These are phyloP conservation scores for Helotiales sp. DNA, from an alignment of 2,329 filamentous ascomycete species.

Conservation along the genomic window DNA sequence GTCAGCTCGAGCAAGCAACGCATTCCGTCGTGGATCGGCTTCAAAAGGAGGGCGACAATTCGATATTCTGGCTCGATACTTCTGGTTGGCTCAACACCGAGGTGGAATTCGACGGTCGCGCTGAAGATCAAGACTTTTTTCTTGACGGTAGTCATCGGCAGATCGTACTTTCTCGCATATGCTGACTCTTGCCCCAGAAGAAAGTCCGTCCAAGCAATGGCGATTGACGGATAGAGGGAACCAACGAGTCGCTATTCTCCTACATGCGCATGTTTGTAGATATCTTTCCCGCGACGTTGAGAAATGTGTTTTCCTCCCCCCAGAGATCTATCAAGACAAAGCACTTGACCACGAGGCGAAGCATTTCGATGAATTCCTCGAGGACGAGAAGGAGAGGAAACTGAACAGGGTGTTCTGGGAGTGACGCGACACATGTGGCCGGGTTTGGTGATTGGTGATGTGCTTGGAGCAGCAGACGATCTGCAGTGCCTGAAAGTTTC, in stretches of 20 bases:
- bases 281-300: conserved; percentile 36
- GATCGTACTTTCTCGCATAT: not conserved
- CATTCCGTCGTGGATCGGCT: conserved; percentile 36
- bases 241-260: conserved; percentile 37
- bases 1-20: conserved; percentile 36
- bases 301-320: conserved; percentile 37
- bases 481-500: not conserved
- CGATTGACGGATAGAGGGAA: conserved; percentile 36
- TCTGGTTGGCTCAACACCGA: conserved; percentile 39
- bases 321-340: conserved; percentile 28
- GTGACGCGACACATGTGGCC: not conserved
- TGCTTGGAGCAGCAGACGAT: not conserved
- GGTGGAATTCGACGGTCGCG: conserved; percentile 21
- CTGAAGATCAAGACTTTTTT: conserved; percentile 33
- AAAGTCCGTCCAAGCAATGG: conserved; percentile 29
- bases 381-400: conserved; percentile 25
- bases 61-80: conserved; percentile 41
- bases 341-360: conserved; percentile 19
- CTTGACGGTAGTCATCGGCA: conserved; percentile 26
- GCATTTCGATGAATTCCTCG: conserved; percentile 22
- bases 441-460: not conserved
- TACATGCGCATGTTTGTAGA: conserved; percentile 39
- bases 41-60: conserved; percentile 36
- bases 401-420: conserved; percentile 26
- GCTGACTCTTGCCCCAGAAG: conserved; percentile 14